A percentile compares a stretch with the other conserved stretches of the same genome.
Conservation (phyloP, 2,329 filamentous ascomycete genomes). For the Fusarium agapanthi region DNA sequence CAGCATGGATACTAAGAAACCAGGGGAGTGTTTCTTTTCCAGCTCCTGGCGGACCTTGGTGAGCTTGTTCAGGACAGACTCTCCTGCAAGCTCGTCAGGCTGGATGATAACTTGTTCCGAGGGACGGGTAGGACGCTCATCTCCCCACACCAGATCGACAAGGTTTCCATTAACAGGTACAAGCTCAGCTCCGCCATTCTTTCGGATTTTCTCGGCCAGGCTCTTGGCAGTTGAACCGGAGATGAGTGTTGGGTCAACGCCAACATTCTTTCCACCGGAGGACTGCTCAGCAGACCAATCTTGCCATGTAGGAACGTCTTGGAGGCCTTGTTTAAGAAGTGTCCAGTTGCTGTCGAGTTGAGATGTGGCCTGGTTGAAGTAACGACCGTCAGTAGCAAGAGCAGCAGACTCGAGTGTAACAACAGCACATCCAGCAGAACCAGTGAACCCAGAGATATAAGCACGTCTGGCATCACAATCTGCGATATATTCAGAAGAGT, state of each 20-base stretch:
- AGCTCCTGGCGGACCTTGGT: constrained; percentile 89
- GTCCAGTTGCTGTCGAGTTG: constrained; percentile 93
- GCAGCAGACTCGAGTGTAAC: constrained; percentile 87
- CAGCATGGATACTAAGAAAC: constrained; percentile 91
- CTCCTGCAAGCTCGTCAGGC: constrained; percentile 78
- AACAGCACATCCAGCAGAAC: constrained; percentile 92
- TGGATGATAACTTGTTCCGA: constrained; percentile 79
- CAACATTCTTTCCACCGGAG: constrained; percentile 86
- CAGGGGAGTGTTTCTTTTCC: constrained; percentile 86
- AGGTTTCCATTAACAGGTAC: constrained; percentile 82
- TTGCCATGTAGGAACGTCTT: constrained; percentile 96
- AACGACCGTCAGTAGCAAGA: constrained; percentile 92
- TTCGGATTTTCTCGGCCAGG: constrained; percentile 85
- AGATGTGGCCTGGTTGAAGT: constrained; percentile 95
- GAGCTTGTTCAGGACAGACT: constrained; percentile 83
- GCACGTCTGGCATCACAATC: constrained; percentile 91
- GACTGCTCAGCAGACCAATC: constrained; percentile 92
- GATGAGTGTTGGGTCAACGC: constrained; percentile 89
- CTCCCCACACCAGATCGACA: constrained; percentile 89
- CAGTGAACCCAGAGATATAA: constrained; percentile 93
- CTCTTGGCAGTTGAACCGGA: constrained; percentile 72
- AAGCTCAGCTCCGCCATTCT: constrained; percentile 81
- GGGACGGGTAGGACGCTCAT: constrained; percentile 76
- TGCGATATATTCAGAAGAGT: constrained; percentile 98
- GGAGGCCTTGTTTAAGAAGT: constrained; percentile 89